Conservation (phyloP, 345 rosid species). For the Eucalyptus cloeziana region DNA sequence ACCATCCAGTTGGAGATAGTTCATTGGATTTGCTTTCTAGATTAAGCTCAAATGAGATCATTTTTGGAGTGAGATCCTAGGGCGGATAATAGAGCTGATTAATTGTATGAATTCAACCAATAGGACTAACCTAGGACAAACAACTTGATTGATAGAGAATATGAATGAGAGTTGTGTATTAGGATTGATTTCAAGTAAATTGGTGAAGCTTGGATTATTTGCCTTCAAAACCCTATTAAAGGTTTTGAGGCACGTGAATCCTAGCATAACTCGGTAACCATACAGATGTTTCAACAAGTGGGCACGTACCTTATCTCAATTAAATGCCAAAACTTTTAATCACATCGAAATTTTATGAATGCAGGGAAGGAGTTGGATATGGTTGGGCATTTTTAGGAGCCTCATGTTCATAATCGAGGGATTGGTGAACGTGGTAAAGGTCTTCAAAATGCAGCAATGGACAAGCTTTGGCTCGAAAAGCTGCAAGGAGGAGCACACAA, state of each 20-base stretch:
- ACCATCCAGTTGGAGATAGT: neutral
- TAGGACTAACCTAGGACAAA: neutral
- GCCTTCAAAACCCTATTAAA: neutral
- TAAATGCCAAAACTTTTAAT: neutral
- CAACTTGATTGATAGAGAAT: neutral
- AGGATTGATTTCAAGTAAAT: neutral
- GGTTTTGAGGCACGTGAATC: neutral
- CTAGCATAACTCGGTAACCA: neutral
- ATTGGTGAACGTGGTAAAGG: conserved; percentile 52
- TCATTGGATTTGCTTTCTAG: neutral
- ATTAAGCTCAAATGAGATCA: neutral
- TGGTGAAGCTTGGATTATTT: neutral
- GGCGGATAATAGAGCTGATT: neutral
- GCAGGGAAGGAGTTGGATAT: conserved; percentile 47
- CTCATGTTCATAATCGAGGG: conserved; percentile 44
- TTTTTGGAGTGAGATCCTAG: neutral
- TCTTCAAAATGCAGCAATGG: conserved; percentile 60
- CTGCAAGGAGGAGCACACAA: conserved; percentile 74
- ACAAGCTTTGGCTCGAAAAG: conserved; percentile 53
- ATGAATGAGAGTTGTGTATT: neutral
- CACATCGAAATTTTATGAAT: neutral
- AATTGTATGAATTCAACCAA: neutral
- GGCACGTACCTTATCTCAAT: neutral
- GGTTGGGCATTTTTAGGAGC: conserved; percentile 48
- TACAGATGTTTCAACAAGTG: neutral